A percentile compares a stretch with the other conserved stretches of the same genome.
Evolutionary conservation across 2,329 filamentous ascomycete species (phyloP).

Genomic region (Aspergillus candidus): DNA sequence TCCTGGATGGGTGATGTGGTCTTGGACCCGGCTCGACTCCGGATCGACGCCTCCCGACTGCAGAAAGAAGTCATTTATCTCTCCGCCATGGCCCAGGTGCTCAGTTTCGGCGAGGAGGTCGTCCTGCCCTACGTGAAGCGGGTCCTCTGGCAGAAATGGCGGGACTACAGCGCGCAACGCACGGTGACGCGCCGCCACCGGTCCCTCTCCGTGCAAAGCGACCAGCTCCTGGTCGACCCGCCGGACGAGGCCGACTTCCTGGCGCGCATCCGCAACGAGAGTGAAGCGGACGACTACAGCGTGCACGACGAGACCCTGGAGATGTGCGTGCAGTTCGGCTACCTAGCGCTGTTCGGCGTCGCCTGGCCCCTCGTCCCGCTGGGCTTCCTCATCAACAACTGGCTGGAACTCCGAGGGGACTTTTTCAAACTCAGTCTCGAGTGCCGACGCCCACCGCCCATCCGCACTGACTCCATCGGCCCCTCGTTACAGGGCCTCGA

Average conservation of each 20-base stretch:
- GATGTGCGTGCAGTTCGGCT: constrained; percentile 86
- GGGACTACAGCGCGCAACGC: constrained; percentile 21
- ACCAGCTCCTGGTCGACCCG: constrained; percentile 54
- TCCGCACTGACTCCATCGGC: constrained; percentile 87
- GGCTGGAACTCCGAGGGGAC: constrained; percentile 88
- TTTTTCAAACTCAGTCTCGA: constrained; percentile 89
- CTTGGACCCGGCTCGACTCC: constrained; percentile 49
- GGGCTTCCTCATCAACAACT: constrained; percentile 91
- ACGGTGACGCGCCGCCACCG: constrained; percentile 29
- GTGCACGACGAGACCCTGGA: constrained; percentile 87
- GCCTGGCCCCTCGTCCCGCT: constrained; percentile 90
- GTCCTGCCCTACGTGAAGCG: constrained; percentile 81
- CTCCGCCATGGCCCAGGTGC: constrained; percentile 85
- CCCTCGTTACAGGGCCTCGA: constrained; percentile 82
- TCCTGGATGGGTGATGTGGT: constrained; percentile 56
- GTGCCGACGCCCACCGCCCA: constrained; percentile 82
- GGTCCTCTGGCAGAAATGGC: constrained; percentile 66
- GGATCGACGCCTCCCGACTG: constrained; percentile 75
- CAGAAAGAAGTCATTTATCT: constrained; percentile 93
- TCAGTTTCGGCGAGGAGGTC: constrained; percentile 79
- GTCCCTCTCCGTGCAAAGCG: constrained; percentile 34
- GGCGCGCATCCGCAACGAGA: constrained; percentile 72
- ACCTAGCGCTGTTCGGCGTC: constrained; percentile 83
- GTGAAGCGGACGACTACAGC: constrained; percentile 76
- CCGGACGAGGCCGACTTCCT: constrained; percentile 78